Base-by-base conservation (phyloP, 1,284 basidiomycete species). In the Boletus sp. region DNA sequence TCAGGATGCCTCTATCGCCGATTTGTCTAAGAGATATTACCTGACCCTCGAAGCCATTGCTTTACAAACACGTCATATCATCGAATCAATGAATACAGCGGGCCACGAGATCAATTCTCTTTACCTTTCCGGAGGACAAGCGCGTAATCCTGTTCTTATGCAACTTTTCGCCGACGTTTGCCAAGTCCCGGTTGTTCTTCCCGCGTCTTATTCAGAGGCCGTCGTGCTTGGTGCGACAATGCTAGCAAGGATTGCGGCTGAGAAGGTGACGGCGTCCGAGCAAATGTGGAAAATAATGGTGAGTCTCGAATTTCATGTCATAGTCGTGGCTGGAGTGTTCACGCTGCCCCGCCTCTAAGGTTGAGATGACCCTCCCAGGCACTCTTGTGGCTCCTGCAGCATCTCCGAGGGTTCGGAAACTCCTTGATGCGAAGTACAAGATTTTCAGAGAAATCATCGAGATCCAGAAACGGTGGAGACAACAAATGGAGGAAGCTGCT, bases 211-310 rank as follows among this genome's bases (percentile, higher is more conserved):
- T 55, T 81, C 82, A 3, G 85, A 84, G 2, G 90, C 92, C 2
- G 96, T 99, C 27, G 92, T 96, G 0, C 78, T 91, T 7, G 96
- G 95, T 1, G 83, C 90, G 0, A 94, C 95, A 5, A 96, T 99
- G 84, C 77, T 99, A 16, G 95, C 88, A 4, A 76, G 91, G 37
- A 91, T 92, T 60, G 95, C 95, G 0, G 81, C 81, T 16, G 86
- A 92, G 52, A 74, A 79, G 27, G 58, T 52, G 54, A 60, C 62
- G 43, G 54, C 55, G 57, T 82, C 81, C 30, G 77, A 85, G 55
- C 72, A 74, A 54, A 72, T 98, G 53, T 99, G 95, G 95, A 76
- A 85, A 41, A 87, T 95, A 57, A 99, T 99, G 95, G 92, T 84
- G 48, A 44, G 77, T 65, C 23, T 36, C 48, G 22, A n/a, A 14